phyloP scores from a whole-genome alignment of 1,139 yeast species.

The Pichia sp. region DNA sequence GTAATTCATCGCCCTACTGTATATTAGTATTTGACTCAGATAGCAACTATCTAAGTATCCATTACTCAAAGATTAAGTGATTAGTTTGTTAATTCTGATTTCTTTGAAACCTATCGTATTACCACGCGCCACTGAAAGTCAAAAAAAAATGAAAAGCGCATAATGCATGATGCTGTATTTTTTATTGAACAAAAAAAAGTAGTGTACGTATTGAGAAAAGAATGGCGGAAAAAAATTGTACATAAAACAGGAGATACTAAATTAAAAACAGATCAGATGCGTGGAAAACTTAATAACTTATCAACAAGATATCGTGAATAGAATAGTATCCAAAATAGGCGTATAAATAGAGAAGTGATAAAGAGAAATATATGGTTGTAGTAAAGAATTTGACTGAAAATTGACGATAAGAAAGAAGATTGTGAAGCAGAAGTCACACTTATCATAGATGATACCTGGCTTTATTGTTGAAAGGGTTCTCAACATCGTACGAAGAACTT shows the following conservation, averaged over 20 bases:
- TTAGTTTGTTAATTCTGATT: too few species aligned
- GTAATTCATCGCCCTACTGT: background rate
- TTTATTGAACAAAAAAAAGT: background rate
- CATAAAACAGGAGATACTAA: constrained; percentile 1
- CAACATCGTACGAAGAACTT: constrained; percentile 7
- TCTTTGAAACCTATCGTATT: too few species aligned
- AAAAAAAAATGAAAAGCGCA: too few species aligned
- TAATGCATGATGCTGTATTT: too few species aligned
- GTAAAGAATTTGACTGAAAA: background rate
- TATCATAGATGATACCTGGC: constrained; percentile 3
- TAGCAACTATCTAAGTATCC: too few species aligned
- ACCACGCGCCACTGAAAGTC: too few species aligned
- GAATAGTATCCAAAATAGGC: background rate
- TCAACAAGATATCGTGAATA: too few species aligned
- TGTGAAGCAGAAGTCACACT: background rate
- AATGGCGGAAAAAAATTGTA: background rate
- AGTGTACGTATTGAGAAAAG: background rate
- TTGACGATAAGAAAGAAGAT: background rate
- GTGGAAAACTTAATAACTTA: too few species aligned
- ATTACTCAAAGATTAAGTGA: too few species aligned
- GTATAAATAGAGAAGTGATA: background rate
- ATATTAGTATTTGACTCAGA: too few species aligned
- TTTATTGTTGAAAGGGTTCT: constrained; percentile 13
- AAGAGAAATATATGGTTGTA: background rate
- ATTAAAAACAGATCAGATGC: background rate